These are phyloP conservation scores for Xylaria palmicola DNA, from an alignment of 495 filamentous ascomycete species.

Conservation along the genomic window DNA sequence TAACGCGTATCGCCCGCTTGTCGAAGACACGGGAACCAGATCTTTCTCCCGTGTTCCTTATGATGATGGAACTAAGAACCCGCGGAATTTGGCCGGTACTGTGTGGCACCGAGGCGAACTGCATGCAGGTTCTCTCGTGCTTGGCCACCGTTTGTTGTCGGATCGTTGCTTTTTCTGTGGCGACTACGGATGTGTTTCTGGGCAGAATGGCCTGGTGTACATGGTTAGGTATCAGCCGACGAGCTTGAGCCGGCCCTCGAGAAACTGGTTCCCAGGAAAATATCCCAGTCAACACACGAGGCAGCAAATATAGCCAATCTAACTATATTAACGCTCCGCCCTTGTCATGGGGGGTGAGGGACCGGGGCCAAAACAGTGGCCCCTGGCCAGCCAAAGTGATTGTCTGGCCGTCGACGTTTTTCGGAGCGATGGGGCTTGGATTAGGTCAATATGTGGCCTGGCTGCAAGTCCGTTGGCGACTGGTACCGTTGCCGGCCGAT, in stretches of 20 bases:
- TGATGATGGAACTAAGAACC: not conserved
- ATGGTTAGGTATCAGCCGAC: not conserved
- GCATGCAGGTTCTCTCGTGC: conserved; percentile 12
- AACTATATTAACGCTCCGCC: not conserved
- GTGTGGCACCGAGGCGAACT: conserved; percentile 10
- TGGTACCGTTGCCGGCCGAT: not conserved
- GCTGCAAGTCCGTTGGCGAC: not conserved
- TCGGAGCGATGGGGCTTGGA: conserved; percentile 3
- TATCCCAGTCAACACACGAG: not conserved
- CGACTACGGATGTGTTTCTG: not conserved
- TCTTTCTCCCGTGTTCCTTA: conserved; percentile 1
- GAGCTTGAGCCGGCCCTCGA: not conserved
- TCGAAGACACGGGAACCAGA: conserved; percentile 1
- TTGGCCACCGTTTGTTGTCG: not conserved
- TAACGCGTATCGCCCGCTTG: conserved; percentile 13
- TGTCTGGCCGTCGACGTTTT: not conserved
- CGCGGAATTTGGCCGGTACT: not conserved
- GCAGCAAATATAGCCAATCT: not conserved
- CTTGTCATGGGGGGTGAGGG: not conserved
- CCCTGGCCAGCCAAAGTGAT: not conserved
- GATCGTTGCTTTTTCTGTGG: conserved; percentile 2
- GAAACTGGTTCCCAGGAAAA: not conserved
- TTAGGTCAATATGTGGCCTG: no score
- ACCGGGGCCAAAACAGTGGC: not conserved
- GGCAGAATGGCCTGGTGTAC: not conserved